phyloP scores from a whole-genome alignment of 768 basidiomycete genomes.

The Ramaria rubella region DNA sequence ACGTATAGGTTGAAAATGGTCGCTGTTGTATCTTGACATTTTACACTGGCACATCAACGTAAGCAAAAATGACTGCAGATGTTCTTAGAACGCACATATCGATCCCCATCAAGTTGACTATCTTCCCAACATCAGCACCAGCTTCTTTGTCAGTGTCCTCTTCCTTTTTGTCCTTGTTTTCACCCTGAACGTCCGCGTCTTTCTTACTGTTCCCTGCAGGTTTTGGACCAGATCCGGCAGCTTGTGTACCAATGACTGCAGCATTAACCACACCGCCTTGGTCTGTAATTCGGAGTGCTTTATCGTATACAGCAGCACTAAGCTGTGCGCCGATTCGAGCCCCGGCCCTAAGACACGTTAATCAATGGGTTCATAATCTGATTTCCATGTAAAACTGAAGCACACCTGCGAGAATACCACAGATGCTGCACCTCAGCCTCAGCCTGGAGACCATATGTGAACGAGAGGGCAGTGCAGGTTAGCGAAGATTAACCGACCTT shows the following conservation, averaged over 20 bases:
- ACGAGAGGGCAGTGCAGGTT: neutral
- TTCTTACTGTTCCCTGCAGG: neutral
- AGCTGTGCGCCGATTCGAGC: conserved; percentile 27
- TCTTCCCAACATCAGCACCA: conserved; percentile 28
- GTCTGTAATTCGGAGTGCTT: conserved; percentile 29
- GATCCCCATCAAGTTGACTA: conserved; percentile 29
- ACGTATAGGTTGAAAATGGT: conserved; percentile 2
- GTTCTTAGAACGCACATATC: conserved; percentile 13
- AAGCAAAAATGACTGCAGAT: neutral
- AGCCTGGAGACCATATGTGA: neutral
- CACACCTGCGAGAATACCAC: conserved; percentile 23
- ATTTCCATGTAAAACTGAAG: neutral
- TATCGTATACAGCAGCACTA: conserved; percentile 30
- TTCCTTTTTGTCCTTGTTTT: neutral
- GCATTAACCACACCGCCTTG: conserved; percentile 24
- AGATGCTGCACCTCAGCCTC: conserved; percentile 15
- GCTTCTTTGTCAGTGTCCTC: neutral
- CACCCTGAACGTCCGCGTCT: conserved; percentile 3
- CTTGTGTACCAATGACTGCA: neutral
- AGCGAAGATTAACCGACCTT: conserved; percentile 4
- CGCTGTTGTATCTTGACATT: neutral
- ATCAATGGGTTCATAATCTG: neutral
- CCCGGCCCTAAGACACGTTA: conserved; percentile 13
- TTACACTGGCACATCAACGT: conserved; percentile 5
- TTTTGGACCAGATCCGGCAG: neutral